A percentile compares a stretch with the other conserved stretches of the same genome.
phyloP scores from a whole-genome alignment of 441 rosid genomes.

The Croton laevigatus region DNA sequence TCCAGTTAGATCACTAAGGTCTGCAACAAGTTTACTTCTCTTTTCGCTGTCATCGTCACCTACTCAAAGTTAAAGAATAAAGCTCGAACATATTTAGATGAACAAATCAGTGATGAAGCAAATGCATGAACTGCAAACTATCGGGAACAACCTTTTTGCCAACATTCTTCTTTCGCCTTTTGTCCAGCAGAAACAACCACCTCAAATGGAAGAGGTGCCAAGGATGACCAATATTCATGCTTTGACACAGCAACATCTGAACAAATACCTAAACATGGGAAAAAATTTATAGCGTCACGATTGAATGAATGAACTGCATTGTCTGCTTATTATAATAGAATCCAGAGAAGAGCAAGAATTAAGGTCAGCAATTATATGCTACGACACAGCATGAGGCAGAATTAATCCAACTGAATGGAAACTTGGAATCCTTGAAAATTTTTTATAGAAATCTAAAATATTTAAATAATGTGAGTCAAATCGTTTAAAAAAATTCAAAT shows the following conservation, averaged over 20 bases:
- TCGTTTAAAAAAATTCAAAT: neutral
- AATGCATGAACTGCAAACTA: constrained; percentile 14
- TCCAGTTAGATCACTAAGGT: constrained; percentile 80
- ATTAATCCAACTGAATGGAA: neutral
- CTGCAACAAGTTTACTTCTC: constrained; percentile 61
- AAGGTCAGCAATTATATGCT: neutral
- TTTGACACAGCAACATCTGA: constrained; percentile 76
- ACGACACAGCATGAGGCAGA: neutral
- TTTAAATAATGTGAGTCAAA: neutral
- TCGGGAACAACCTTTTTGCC: constrained; percentile 67
- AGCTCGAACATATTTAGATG: constrained; percentile 9
- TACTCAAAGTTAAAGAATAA: constrained; percentile 29
- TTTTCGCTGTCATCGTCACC: constrained; percentile 66
- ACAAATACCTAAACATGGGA: constrained; percentile 64
- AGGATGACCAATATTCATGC: constrained; percentile 89
- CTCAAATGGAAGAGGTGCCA: constrained; percentile 97
- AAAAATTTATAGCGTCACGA: constrained; percentile 6
- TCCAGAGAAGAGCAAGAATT: neutral
- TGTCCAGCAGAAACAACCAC: constrained; percentile 92
- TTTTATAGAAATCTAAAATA: neutral
- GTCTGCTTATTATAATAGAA: neutral
- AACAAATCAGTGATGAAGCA: neutral
- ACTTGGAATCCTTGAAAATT: neutral
- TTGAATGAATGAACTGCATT: constrained; percentile 12
- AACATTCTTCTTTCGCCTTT: constrained; percentile 79